Conservation (phyloP, 176 grass and related monocot genomes). For the Eragrostis curvula region DNA sequence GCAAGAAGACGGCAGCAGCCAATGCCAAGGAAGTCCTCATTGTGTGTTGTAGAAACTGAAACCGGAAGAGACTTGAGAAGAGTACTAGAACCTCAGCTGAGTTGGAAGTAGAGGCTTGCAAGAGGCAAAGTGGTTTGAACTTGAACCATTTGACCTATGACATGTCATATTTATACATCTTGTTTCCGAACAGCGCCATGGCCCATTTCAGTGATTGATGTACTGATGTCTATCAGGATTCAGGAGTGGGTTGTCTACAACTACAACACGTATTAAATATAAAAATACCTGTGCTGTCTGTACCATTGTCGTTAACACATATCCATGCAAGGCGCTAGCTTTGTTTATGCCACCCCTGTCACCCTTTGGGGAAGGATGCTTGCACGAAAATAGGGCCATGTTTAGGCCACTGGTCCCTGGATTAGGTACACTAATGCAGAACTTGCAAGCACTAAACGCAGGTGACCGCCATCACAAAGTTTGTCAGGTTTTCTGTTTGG, state of each 20-base stretch:
- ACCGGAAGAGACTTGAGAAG: neutral
- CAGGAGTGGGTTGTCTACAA: constrained; percentile 15
- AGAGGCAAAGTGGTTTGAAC: constrained; percentile 31
- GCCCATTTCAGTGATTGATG: neutral
- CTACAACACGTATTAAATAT: neutral
- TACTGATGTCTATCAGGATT: constrained; percentile 38
- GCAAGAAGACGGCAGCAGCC: constrained; percentile 12
- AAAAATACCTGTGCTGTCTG: constrained; percentile 35
- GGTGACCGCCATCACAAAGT: neutral
- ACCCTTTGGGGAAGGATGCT: constrained; percentile 13
- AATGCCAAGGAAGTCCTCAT: constrained; percentile 38
- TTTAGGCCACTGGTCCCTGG: constrained; percentile 19
- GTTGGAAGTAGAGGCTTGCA: neutral
- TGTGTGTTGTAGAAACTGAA: neutral
- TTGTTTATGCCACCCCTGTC: constrained; percentile 26
- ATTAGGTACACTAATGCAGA: constrained; percentile 32
- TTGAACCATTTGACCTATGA: constrained; percentile 10
- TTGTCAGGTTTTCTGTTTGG: constrained; percentile 24
- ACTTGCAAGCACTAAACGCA: constrained; percentile 8
- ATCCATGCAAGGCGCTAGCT: neutral
- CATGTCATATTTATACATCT: constrained; percentile 35
- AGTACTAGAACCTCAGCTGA: neutral
- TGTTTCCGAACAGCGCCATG: neutral
- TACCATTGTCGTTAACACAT: constrained; percentile 16
- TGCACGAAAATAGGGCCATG: constrained; percentile 46